phyloP scores from a whole-genome alignment of 2,329 filamentous ascomycete genomes.

The Fusarium sp. region DNA sequence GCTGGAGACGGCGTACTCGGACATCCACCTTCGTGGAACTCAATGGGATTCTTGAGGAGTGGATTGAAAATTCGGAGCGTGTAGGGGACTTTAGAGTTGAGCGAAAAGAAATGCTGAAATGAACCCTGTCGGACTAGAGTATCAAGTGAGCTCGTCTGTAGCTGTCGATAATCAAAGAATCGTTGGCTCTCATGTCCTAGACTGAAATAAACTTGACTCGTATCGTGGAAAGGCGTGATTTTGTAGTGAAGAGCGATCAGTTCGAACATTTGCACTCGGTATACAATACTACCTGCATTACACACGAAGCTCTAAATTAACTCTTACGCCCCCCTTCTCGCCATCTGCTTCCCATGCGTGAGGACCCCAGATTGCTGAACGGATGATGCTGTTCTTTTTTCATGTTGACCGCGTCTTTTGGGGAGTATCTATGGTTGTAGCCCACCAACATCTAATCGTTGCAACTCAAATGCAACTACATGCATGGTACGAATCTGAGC shows the following conservation, averaged over 20 bases:
- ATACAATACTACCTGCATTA: not conserved
- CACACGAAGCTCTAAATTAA: not conserved
- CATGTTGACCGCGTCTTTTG: too few relatives aligned
- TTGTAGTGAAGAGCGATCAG: not conserved
- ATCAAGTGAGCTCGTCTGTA: slow-evolving; percentile 55
- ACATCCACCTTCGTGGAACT: slow-evolving; percentile 42
- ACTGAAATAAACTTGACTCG: not conserved
- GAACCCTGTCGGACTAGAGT: slow-evolving; percentile 48
- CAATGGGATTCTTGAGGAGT: slow-evolving; percentile 37
- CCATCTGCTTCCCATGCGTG: too few relatives aligned
- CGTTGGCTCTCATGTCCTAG: slow-evolving; percentile 29
- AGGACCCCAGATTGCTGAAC: too few relatives aligned
- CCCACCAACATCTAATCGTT: too few relatives aligned
- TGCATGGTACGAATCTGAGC: too few relatives aligned
- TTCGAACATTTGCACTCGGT: not conserved
- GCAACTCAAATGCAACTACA: too few relatives aligned
- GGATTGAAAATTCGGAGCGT: slow-evolving; percentile 50
- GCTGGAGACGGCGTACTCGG: slow-evolving; percentile 45
- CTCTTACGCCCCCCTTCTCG: not conserved
- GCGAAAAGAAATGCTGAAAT: slow-evolving; percentile 42
- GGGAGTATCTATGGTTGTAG: too few relatives aligned
- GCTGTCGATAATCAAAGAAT: slow-evolving; percentile 37
- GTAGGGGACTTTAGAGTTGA: slow-evolving; percentile 49
- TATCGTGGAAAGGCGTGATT: slow-evolving; percentile 15
- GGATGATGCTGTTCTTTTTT: too few relatives aligned